Evolutionary conservation across 257 asterid species (phyloP).

Genomic region (Penstemon newberryi): DNA sequence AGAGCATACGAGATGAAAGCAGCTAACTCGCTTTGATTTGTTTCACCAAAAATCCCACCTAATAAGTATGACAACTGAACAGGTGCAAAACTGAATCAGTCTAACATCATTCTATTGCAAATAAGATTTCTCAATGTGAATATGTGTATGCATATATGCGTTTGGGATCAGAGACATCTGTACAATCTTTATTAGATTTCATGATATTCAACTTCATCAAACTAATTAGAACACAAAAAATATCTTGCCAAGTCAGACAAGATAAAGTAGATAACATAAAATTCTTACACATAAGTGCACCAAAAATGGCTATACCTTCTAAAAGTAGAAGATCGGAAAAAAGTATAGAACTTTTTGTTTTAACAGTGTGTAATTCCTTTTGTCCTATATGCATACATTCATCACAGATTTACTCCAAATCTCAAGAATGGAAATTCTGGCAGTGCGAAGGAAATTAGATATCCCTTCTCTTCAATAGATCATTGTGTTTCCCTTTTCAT

Average conservation of each 20-base stretch:
- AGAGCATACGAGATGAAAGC: slow-evolving; percentile 89
- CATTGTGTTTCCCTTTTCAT: background rate
- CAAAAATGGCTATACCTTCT: background rate
- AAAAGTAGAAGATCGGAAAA: background rate
- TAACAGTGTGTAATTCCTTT: too few species aligned
- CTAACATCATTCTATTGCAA: slow-evolving; percentile 3
- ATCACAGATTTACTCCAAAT: background rate
- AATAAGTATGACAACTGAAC: slow-evolving; percentile 46
- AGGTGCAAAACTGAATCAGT: slow-evolving; percentile 31
- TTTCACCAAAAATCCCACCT: slow-evolving; percentile 75
- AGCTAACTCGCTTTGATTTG: slow-evolving; percentile 89
- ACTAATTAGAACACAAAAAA: too few species aligned
- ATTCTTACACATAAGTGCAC: background rate
- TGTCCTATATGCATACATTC: too few species aligned
- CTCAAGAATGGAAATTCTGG: background rate
- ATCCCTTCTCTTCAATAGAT: background rate
- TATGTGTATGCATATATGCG: background rate
- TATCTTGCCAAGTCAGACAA: background rate
- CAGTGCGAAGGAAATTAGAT: background rate
- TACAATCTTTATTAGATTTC: too few species aligned
- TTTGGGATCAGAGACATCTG: background rate
- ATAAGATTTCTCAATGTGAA: slow-evolving; percentile 18
- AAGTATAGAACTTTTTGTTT: background rate
- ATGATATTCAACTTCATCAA: background rate
- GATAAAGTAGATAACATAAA: background rate